Conservation (phyloP, 257 asterid species). For the Solanum stenotomum region DNA sequence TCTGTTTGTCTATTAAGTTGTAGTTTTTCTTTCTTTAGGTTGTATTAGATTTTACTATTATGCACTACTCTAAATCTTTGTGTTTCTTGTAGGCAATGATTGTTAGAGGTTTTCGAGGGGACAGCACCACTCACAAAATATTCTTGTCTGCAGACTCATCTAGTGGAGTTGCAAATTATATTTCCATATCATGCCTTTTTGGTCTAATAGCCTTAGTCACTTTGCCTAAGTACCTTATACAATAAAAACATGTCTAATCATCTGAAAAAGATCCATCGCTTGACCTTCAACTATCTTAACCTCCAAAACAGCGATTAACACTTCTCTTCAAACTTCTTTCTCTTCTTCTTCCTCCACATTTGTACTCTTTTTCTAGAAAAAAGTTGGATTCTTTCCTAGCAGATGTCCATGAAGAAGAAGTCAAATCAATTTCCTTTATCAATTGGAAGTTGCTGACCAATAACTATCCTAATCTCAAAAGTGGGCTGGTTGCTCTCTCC, state of each 20-base stretch:
- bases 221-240: slow-evolving; percentile 24
- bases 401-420: background rate
- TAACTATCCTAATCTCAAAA: background rate
- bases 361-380: background rate
- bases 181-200: slow-evolving; percentile 57
- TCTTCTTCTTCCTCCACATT: background rate
- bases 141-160: slow-evolving; percentile 67
- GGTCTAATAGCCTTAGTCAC: slow-evolving; percentile 57
- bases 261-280: background rate
- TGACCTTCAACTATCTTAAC: background rate
- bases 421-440: background rate
- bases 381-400: background rate
- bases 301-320: background rate
- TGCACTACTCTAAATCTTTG: background rate
- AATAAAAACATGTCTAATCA: slow-evolving; percentile 5
- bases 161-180: slow-evolving; percentile 31
- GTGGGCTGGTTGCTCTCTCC: background rate
- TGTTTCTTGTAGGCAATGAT: slow-evolving; percentile 83
- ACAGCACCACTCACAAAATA: slow-evolving; percentile 51
- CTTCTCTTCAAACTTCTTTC: background rate
- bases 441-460: background rate
- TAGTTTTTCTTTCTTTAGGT: background rate
- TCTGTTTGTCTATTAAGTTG: background rate
- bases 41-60: background rate
- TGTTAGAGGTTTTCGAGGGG: slow-evolving; percentile 90